These are phyloP conservation scores for Inosperma sp. DNA, from an alignment of 768 basidiomycete species.

Conservation along the genomic window DNA sequence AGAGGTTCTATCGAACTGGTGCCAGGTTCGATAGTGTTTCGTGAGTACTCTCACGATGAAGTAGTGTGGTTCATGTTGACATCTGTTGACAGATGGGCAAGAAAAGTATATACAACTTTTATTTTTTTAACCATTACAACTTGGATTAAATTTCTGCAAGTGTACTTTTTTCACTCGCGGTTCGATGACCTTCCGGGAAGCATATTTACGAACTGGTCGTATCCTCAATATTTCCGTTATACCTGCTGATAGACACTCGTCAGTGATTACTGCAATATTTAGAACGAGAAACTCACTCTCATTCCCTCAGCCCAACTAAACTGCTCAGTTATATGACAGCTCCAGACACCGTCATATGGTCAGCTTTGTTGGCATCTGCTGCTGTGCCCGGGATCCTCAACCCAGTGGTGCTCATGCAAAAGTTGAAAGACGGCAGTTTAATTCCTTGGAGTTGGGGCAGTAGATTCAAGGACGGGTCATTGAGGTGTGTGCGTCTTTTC, in stretches of 20 bases:
- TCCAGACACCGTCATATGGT: slow-evolving; percentile 88
- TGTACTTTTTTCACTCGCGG: slow-evolving; percentile 88
- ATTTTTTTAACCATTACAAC: background rate
- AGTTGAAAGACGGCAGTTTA: slow-evolving; percentile 70
- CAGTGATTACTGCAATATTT: slow-evolving; percentile 21
- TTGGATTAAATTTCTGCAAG: slow-evolving; percentile 32
- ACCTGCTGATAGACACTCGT: slow-evolving; percentile 87
- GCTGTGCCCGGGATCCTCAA: slow-evolving; percentile 95
- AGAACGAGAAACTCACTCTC: slow-evolving; percentile 8
- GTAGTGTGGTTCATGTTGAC: slow-evolving; percentile 2
- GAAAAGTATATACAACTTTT: slow-evolving; percentile 52
- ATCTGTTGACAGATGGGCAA: slow-evolving; percentile 61
- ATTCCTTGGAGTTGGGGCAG: slow-evolving; percentile 95
- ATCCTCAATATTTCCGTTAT: slow-evolving; percentile 93
- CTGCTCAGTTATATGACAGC: slow-evolving; percentile 92
- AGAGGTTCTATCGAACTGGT: slow-evolving; percentile 77
- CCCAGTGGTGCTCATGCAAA: slow-evolving; percentile 94
- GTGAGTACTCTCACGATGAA: slow-evolving; percentile 24
- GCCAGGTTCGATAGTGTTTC: slow-evolving; percentile 88
- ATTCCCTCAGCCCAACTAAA: slow-evolving; percentile 73
- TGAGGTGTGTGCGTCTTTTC: slow-evolving; percentile 47
- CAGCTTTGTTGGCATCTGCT: slow-evolving; percentile 78
- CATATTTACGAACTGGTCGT: slow-evolving; percentile 87
- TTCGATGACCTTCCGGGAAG: slow-evolving; percentile 93
- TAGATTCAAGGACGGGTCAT: slow-evolving; percentile 87